A percentile compares a stretch with the other conserved stretches of the same genome.
Evolutionary conservation across 805 yeast species (phyloP).

Genomic region (Wickerhamiella sorbophila): DNA sequence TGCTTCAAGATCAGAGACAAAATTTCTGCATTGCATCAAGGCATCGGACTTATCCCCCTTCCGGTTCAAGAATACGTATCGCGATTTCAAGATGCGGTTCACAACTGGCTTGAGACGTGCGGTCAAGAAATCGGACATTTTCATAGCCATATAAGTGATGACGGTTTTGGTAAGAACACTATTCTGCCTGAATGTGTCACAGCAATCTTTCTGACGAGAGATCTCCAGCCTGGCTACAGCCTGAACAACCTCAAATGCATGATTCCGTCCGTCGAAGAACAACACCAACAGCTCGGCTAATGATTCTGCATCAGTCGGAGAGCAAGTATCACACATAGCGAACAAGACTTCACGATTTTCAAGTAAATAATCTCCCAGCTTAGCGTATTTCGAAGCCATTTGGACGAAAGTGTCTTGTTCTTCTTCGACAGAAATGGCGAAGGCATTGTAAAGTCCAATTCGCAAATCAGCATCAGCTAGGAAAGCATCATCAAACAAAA

Average conservation of each 20-base stretch:
- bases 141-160: not conserved
- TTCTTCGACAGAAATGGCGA: not conserved
- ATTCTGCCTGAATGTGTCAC: slow-evolving; percentile 4
- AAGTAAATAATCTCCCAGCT: slow-evolving; percentile 1
- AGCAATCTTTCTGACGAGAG: not conserved
- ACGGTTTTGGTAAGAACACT: not conserved
- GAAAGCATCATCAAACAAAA: slow-evolving; percentile 2
- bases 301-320: slow-evolving; percentile 4
- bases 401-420: slow-evolving; percentile 15
- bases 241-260: not conserved
- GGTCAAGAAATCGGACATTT: not conserved
- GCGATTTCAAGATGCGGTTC: not conserved
- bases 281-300: slow-evolving; percentile 1
- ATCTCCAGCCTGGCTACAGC: slow-evolving; percentile 1
- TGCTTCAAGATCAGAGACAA: not conserved
- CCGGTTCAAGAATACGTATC: not conserved
- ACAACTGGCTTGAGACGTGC: not conserved
- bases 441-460: slow-evolving; percentile 2
- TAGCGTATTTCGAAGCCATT: slow-evolving; percentile 30
- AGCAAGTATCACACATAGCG: slow-evolving; percentile 6
- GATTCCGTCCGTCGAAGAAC: slow-evolving; percentile 1
- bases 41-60: not conserved
- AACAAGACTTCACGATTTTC: not conserved
- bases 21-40: not conserved
- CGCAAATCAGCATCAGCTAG: slow-evolving; percentile 1